Conservation (phyloP, 306 rosid species). For the Cicer pinnatifidum region DNA sequence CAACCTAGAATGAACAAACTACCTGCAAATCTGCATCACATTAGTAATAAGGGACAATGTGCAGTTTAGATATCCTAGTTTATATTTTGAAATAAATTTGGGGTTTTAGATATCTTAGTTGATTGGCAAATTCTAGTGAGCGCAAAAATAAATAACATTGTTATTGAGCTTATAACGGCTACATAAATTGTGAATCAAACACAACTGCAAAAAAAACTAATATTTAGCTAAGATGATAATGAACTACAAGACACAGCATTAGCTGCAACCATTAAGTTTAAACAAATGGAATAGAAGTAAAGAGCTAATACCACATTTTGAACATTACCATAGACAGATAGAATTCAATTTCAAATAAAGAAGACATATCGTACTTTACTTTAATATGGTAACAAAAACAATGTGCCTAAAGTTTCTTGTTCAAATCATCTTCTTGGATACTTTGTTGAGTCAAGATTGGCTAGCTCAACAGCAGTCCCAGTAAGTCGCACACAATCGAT, state of each 20-base stretch:
- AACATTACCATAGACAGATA: background rate
- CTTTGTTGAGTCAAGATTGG: background rate
- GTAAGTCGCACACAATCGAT: background rate
- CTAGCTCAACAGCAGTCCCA: background rate
- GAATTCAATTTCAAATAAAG: too few species aligned
- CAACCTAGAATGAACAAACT: background rate
- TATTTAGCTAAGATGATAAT: background rate
- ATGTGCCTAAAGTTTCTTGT: background rate
- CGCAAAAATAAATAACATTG: too few species aligned
- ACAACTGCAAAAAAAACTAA: background rate
- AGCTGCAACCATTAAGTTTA: background rate
- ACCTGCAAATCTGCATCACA: conserved; percentile 3
- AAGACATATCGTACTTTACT: too few species aligned
- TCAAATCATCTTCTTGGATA: background rate
- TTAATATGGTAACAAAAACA: too few species aligned
- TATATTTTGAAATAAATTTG: too few species aligned
- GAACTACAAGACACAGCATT: background rate
- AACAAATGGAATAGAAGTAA: background rate
- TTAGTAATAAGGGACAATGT: background rate
- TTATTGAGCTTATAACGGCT: too few species aligned
- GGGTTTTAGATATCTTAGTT: too few species aligned
- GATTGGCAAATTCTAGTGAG: too few species aligned
- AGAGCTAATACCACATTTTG: background rate
- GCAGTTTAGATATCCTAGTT: background rate
- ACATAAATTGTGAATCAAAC: background rate